Base-by-base conservation (phyloP, 148 eudicot species). In the Camellia japonica region DNA sequence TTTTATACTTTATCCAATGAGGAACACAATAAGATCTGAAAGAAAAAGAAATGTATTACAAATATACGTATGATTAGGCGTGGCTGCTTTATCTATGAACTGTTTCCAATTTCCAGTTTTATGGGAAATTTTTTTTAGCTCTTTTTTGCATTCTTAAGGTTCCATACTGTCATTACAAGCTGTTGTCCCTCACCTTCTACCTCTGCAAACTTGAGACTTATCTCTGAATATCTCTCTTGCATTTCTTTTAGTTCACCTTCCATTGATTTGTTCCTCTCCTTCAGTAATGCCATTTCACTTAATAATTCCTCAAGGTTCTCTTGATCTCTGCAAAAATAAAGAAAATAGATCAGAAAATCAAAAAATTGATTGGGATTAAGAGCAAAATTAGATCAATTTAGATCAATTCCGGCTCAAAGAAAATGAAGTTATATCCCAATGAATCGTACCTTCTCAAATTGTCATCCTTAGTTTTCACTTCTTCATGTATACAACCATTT, bases 161-260 rank as follows among this genome's bases (percentile, higher is more conserved):
- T 93, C 65, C 99, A 92, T 59, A 93, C 70, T 60, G 66, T 90
- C 97, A 95, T 95, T 3, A 93, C 87, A 42, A 95, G 93, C 73
- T 89, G 87, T 81, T 95, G 93, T 58, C 99, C 81, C 88, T 92
- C 97, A 18, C 99, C 99, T 82, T 93, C 99, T 55, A 93, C 99
- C 87, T 95, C 97, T 38, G 99, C 97, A 80, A 95, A 95, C 83
- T 90, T 95, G 16, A 95, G 92, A 67, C 97, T 95, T 80, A 93
- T 88, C 63, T 90, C 99, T n/a, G 97, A 95, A 82, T 93, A 95
- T 64, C 98, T 89, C 61, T 87, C 93, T 80, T 93, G 97, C 98
- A 95, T 89, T 76, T 95, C 98, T 82, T 90, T 90, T 73, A 95
- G 85, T 78, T 95, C 98, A 63, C 19, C 80, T 86, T 93, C 98